Evolutionary conservation across 2,329 filamentous ascomycete genomes (phyloP).

Genomic region (Calonectria multiphialidica): DNA sequence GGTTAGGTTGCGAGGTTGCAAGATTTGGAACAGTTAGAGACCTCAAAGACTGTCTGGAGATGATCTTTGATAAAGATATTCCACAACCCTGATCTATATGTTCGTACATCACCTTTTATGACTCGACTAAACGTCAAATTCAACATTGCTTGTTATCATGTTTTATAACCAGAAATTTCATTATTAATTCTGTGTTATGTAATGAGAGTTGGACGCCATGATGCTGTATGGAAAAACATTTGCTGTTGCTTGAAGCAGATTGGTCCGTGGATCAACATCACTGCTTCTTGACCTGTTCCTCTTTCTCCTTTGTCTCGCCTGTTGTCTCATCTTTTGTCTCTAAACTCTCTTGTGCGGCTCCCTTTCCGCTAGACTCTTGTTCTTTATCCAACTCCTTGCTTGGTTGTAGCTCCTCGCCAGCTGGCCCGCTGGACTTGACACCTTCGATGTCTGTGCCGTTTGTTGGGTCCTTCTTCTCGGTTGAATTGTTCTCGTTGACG

Average conservation of each 20-base stretch:
- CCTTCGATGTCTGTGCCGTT: conserved; percentile 45
- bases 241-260: neutral
- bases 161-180: neutral
- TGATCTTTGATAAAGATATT: too few species aligned
- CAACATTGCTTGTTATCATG: neutral
- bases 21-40: too few species aligned
- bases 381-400: conserved; percentile 26
- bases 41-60: too few species aligned
- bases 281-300: neutral
- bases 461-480: conserved; percentile 25
- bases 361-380: neutral
- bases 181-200: neutral
- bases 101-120: too few species aligned
- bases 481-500: conserved; percentile 25
- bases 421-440: conserved; percentile 52
- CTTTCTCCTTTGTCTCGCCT: neutral
- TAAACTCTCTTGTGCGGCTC: neutral
- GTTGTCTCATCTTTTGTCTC: neutral
- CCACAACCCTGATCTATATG: too few species aligned
- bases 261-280: neutral
- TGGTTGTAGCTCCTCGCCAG: conserved; percentile 48
- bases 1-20: too few species aligned
- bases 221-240: neutral
- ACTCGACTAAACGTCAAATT: too few species aligned
- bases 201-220: neutral